Conservation (phyloP, 1,284 basidiomycete species). For the Leccinum pachyderme region DNA sequence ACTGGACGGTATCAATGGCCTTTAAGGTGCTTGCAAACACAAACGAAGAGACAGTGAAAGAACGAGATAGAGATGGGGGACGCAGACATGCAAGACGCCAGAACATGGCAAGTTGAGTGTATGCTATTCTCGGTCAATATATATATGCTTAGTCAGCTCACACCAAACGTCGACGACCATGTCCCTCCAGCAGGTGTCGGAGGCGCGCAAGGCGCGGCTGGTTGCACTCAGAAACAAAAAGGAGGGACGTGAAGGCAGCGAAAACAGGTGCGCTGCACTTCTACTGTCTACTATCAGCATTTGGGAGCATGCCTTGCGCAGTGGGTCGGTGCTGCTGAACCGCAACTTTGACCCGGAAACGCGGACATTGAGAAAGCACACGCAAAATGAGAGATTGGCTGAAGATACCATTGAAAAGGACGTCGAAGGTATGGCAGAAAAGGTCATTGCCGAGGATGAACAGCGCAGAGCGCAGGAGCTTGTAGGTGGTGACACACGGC, state of each 20-base stretch:
- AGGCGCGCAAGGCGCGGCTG: slow-evolving; percentile 84
- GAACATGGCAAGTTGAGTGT: slow-evolving; percentile 30
- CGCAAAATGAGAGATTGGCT: slow-evolving; percentile 50
- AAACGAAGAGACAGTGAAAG: slow-evolving; percentile 35
- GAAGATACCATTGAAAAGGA: slow-evolving; percentile 88
- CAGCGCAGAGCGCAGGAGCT: slow-evolving; percentile 82
- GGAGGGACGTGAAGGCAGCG: slow-evolving; percentile 49
- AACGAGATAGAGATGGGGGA: slow-evolving; percentile 14
- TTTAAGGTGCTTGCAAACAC: slow-evolving; percentile 27
- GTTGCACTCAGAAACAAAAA: slow-evolving; percentile 80
- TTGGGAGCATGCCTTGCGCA: slow-evolving; percentile 7
- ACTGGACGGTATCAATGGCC: slow-evolving; percentile 61
- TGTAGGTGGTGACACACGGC: slow-evolving; percentile 46
- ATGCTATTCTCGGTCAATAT: not conserved
- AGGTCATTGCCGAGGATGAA: slow-evolving; percentile 85
- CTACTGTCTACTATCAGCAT: not conserved
- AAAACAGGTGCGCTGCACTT: slow-evolving; percentile 31
- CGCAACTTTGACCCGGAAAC: slow-evolving; percentile 88
- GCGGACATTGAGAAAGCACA: slow-evolving; percentile 69
- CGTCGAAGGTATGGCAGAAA: slow-evolving; percentile 81
- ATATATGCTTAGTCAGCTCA: slow-evolving; percentile 32
- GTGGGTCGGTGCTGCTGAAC: slow-evolving; percentile 64
- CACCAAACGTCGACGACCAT: slow-evolving; percentile 38
- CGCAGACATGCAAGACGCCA: slow-evolving; percentile 27
- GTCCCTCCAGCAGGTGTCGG: slow-evolving; percentile 81